Base-by-base conservation (phyloP, 352 stramenopile genomes). In the Phytopythium kandeliae region DNA sequence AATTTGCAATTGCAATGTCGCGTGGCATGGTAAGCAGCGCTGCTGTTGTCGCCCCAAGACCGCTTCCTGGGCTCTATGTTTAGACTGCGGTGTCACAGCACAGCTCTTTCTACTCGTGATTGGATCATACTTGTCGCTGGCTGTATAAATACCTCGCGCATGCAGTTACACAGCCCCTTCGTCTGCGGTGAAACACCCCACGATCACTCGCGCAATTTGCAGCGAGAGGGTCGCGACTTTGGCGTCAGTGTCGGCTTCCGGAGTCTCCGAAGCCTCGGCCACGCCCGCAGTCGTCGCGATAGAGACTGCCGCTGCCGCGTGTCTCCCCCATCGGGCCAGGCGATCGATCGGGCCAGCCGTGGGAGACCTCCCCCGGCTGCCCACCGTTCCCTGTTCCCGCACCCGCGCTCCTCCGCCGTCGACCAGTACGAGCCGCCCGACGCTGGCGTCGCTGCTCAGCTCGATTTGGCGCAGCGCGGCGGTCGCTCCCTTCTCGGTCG, bases 401-500 rank as follows among this genome's bases (percentile, higher is more conserved):
- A 17, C 46, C 22, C 10, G 22, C 38, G 38, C 38, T 19, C 22
- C 2, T 7, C 2, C 21, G 38, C 7, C 38, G 38, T 45, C 38
- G 38, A 16, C 38, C 46, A 42, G 46, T 16, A 41, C 33, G 31
- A 42, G 31, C 19, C 33, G 46, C 33, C 21, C 31, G 46, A 43
- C 46, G 16, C 46, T 52, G 46, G 46, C 46, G 33, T 43, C 46
- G 46, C 33, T 41, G 33, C 33, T 52, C 9, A 11, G 13, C 31
- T 22, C 4, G 3, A 3, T 41, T 26, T 43, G 46, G 46, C 30
- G 46, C 31, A 41, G 46, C 46, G 46, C 46, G 46, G 46, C 33
- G 46, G 46, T 52, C 21, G 46, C 19, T 19, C 31, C 46, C 34
- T 33, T 52, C 28, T 50, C 44, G 44, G 44, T 50, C 46, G 33